phyloP scores from a whole-genome alignment of 169 alveolate species.

The Pseudocohnilembus persalinus region DNA sequence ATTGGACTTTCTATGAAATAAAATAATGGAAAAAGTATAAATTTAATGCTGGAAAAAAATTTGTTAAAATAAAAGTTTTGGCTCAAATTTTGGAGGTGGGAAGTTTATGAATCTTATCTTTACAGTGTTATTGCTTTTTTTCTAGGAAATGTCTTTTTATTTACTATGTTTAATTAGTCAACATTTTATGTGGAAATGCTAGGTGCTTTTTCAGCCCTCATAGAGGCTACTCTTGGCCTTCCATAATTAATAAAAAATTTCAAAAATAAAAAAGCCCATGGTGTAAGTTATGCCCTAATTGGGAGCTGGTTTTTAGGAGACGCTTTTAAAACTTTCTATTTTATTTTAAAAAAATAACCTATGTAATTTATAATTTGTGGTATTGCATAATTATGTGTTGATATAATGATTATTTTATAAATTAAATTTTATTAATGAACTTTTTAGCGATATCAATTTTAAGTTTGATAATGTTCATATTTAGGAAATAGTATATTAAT shows the following conservation, averaged over 20 bases:
- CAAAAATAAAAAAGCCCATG: constrained; percentile 21
- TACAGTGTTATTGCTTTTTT: neutral
- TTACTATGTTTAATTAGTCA: neutral
- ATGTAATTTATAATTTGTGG: constrained; percentile 44
- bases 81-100: constrained; percentile 31
- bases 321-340: constrained; percentile 36
- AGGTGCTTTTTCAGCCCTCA: neutral
- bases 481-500: too few relatives aligned
- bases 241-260: constrained; percentile 37
- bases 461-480: too few relatives aligned
- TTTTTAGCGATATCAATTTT: too few relatives aligned
- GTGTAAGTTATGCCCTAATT: constrained; percentile 32
- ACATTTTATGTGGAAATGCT: constrained; percentile 21
- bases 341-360: constrained; percentile 25
- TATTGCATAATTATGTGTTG: constrained; percentile 27
- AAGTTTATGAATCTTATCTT: neutral
- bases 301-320: constrained; percentile 50
- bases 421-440: constrained; percentile 25
- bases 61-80: neutral
- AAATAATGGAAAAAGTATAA: constrained; percentile 1
- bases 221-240: constrained; percentile 36
- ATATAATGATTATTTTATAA: constrained; percentile 29
- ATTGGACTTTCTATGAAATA: neutral
- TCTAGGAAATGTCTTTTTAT: neutral
- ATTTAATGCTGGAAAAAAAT: neutral